Evolutionary conservation across 2,329 filamentous ascomycete genomes (phyloP).

Genomic region (Paracoccidioides brasiliensis): DNA sequence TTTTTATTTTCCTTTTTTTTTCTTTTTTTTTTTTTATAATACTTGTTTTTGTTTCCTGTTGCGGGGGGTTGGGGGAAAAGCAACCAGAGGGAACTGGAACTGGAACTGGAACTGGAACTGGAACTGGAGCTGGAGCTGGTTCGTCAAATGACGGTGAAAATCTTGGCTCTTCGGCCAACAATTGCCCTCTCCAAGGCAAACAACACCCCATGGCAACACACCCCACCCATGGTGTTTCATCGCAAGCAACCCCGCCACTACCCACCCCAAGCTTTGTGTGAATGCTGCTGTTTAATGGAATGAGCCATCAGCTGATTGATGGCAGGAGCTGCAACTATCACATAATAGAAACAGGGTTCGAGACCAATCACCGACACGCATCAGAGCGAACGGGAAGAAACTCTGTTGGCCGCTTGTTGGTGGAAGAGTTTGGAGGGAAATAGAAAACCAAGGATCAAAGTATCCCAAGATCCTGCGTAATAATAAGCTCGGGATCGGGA

Average conservation of each 20-base stretch:
- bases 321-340: constrained; percentile 6
- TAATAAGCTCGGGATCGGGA: not conserved
- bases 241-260: not conserved
- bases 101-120: not conserved
- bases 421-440: not conserved
- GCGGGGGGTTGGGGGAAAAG: constrained; percentile 3
- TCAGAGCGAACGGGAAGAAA: not conserved
- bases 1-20: too few relatives aligned
- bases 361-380: constrained; percentile 18
- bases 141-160: not conserved
- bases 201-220: too few relatives aligned
- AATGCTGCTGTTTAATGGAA: constrained; percentile 1
- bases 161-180: not conserved
- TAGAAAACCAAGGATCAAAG: not conserved
- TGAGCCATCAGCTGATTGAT: not conserved
- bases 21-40: too few relatives aligned
- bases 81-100: not conserved
- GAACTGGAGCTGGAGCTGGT: too few relatives aligned
- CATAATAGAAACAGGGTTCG: constrained; percentile 25
- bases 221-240: not conserved
- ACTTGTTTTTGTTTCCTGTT: too few relatives aligned
- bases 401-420: not conserved
- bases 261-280: not conserved
- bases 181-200: not conserved
- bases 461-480: too few relatives aligned